Base-by-base conservation (phyloP, 2,329 filamentous ascomycete species). In the Microsporum audouinii region DNA sequence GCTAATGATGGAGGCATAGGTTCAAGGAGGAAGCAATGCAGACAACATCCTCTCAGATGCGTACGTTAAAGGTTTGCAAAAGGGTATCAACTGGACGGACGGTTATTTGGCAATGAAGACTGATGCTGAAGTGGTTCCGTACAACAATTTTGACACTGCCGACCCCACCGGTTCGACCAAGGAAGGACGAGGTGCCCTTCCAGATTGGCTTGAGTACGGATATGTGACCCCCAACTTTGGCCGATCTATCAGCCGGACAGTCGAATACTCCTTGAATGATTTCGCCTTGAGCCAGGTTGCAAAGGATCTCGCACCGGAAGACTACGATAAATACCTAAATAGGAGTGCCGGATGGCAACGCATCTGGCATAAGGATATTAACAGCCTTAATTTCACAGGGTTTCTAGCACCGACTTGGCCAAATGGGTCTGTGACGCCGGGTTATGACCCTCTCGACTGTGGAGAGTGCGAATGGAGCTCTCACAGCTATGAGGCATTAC, bases 41-140 rank as follows among this genome's bases (percentile, higher is more conserved):
- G 86, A 89, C 68, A 88, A 87, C 59, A 81, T 89, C 2, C 79
- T 89, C 6, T 86, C 86, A 1, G 87, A 90, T 67, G 87, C 86
- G 0, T 89, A 83, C 63, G 79, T 88, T 34, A 89, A 89, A 70
- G 84, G 85, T 0, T 79, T 88, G 2, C 76, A 79, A 5, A 84
- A 83, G 1, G 75, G 73, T 1, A 76, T 89, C 56, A 78, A 89
- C 71, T 89, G 87, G 87, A 75, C 77, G 0, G 80, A 83, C 51
- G 84, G 79, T 1, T 86, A 83, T 63, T 74, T 78, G 1, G 83
- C 85, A 23, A 86, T 88, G 84, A 74, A 81, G 10, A 86, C 82
- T 23, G 81, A 89, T 66, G 87, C 86, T 4, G 85, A 89, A 71
- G 78, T 81, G 7, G 77, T 79, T 1, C 84, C 87, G 0, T 75